phyloP scores from a whole-genome alignment of 768 basidiomycete genomes.

The Amanita fuliginea region DNA sequence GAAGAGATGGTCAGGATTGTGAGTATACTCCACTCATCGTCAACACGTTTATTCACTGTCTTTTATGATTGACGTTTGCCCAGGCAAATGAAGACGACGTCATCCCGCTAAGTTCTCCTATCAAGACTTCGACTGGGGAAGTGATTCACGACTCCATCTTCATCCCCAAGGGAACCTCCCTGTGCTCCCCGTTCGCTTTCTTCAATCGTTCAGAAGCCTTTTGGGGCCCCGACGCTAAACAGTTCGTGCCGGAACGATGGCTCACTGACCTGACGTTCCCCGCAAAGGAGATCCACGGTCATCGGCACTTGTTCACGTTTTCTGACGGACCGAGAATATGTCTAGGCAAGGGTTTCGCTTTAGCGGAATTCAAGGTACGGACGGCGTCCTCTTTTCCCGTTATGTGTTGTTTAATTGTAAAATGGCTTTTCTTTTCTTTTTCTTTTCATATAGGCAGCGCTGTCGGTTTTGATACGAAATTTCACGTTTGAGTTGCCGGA shows the following conservation, averaged over 20 bases:
- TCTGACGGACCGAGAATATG: slow-evolving; percentile 34
- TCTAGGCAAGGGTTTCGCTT: slow-evolving; percentile 31
- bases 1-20: slow-evolving; percentile 20
- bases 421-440: not conserved
- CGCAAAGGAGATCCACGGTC: slow-evolving; percentile 23
- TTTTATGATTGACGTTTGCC: not conserved
- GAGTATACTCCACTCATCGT: not conserved
- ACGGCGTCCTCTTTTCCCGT: no score
- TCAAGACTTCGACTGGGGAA: slow-evolving; percentile 13
- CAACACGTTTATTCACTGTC: not conserved
- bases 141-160: slow-evolving; percentile 19
- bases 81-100: slow-evolving; percentile 28
- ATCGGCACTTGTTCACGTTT: slow-evolving; percentile 31
- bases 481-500: slow-evolving; percentile 29
- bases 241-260: slow-evolving; percentile 36
- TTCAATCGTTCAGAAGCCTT: slow-evolving; percentile 28
- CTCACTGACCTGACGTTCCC: slow-evolving; percentile 14
- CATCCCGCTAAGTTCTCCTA: slow-evolving; percentile 23
- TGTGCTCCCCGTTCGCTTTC: slow-evolving; percentile 25
- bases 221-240: slow-evolving; percentile 35
- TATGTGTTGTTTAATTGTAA: no score
- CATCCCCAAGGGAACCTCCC: slow-evolving; percentile 26
- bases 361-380: slow-evolving; percentile 2
- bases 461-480: slow-evolving; percentile 33
- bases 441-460: slow-evolving; percentile 20